Base-by-base conservation (phyloP, 2,329 filamentous ascomycete species). In the Teratosphaeria zuluensis region DNA sequence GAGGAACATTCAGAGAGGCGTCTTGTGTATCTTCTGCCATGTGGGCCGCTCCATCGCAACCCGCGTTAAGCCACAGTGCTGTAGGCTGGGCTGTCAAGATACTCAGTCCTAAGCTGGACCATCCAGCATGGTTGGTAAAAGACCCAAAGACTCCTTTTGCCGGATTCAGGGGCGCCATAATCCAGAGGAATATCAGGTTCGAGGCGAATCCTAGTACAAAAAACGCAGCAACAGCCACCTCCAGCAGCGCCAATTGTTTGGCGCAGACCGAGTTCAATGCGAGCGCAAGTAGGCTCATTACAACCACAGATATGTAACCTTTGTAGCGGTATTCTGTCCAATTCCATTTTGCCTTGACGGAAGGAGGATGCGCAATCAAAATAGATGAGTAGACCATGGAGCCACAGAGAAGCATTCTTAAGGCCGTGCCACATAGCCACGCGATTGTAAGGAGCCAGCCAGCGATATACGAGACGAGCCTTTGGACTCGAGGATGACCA, bases 151-250 rank as follows among this genome's bases (percentile, higher is more conserved):
- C 60, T 38, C 57, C 58, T 16, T 16, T 19, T 8, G 58, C 55
- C 12, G 55, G 28, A 24, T 52, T 53, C 35, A 48, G 54, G 5
- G 60, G 58, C 21, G 55, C n/a, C 32, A 62, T 54, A 1, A 75
- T 72, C 59, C 74, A 70, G 3, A 81, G 65, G 0, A 77, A 73
- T 24, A 81, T 76, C 9, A 82, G 67, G 58, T 81, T 78, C 0
- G 75, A 78, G 56, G 81, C 78, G 65, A 81, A 80, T 3, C 79
- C 35, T 42, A 78, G 65, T 16, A 81, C 70, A 58, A 82, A 80
- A 4, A 82, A 64, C 31, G 79, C 73, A 6, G 80, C 68, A 24
- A 80, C 73, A 12, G 78, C 62, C 0, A 75, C 74, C 65, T 82
- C 79, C 31, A 81, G 69, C 12, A 74, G 68, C 1, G 78, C 78